Evolutionary conservation across 202 grass and related monocot genomes (phyloP), one percentile per base, ranked within the genome.

Genomic region (Digitaria exilis): DNA sequence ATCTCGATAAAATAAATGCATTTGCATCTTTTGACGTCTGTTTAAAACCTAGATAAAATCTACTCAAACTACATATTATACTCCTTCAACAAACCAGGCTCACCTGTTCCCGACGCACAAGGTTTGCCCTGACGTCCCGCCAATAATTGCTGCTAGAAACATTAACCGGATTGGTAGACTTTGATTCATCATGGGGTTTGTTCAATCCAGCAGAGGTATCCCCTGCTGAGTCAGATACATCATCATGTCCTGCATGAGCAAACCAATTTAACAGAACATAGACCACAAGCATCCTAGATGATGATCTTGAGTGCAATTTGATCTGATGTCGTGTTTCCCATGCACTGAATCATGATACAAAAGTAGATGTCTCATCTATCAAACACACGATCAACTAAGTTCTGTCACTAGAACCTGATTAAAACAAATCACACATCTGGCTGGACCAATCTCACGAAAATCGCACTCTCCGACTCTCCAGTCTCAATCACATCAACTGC

Each of bases 91-190:
- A 25, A 17, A 37, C 29, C 1, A 2, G n/a, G 9, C 13, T 94
- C 71, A 99, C 96, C 88, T 99, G 78, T 46, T 96, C 91, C 35
- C 66, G 35, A 13, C 32, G 75, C 32, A 96, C 89, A 87, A 96
- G 96, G 69, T 86, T 96, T 42, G 96, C 96, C 81, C 93, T 94
- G 61, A 99, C 90, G 81, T 99, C 81, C 84, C 96, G 67, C 96
- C 96, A 99, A 76, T 96, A 91, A 87, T 54, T 68, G 85, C 65
- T 85, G 63, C 85, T 55, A 39, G 80, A 84, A 83, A 89, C 81
- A 76, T 65, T 76, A 50, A 77, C 48, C 0, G 49, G 76, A 28
- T 88, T 75, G 7, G 42, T 84, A 10, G 79, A 80, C 74, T 91
- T 87, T 19, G 44, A 14, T 63, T 79, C 69, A 1, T 25, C 54